These are phyloP conservation scores for Mantamonas sphyraenae DNA, from an alignment of 78 protist species.

Conservation along the genomic window DNA sequence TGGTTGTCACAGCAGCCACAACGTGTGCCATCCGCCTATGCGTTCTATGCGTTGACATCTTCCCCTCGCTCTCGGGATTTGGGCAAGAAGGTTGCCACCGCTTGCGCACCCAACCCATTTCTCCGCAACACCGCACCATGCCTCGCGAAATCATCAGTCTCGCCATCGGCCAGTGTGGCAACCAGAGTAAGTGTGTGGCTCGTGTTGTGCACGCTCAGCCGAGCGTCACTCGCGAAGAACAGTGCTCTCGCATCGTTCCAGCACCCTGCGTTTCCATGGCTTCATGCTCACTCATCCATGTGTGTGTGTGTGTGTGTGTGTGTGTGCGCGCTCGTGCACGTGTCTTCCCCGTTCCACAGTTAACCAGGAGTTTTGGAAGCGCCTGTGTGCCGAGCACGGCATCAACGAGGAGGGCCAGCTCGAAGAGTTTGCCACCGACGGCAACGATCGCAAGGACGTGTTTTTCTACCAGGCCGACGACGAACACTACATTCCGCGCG, in stretches of 20 bases:
- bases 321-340: neutral
- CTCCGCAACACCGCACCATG: too few species aligned
- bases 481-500: slow-evolving; percentile 96
- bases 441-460: slow-evolving; percentile 95
- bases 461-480: slow-evolving; percentile 98
- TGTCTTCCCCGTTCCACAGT: slow-evolving; percentile 33
- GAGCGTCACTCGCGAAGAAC: neutral
- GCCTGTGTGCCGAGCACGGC: slow-evolving; percentile 96
- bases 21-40: too few species aligned
- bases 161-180: slow-evolving; percentile 98
- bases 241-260: too few species aligned
- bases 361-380: slow-evolving; percentile 96
- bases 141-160: slow-evolving; percentile 91
- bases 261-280: neutral
- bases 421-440: slow-evolving; percentile 61
- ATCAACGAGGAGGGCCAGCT: slow-evolving; percentile 77
- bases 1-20: too few species aligned
- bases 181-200: slow-evolving; percentile 78
- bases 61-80: too few species aligned
- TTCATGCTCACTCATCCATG: neutral
- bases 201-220: neutral
- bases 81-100: too few species aligned
- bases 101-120: too few species aligned
- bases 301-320: neutral
- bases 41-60: too few species aligned